Evolutionary conservation across 176 grass and related monocot genomes (phyloP), one percentile per base, ranked within the genome.

Genomic region (Elymus sibiricus): DNA sequence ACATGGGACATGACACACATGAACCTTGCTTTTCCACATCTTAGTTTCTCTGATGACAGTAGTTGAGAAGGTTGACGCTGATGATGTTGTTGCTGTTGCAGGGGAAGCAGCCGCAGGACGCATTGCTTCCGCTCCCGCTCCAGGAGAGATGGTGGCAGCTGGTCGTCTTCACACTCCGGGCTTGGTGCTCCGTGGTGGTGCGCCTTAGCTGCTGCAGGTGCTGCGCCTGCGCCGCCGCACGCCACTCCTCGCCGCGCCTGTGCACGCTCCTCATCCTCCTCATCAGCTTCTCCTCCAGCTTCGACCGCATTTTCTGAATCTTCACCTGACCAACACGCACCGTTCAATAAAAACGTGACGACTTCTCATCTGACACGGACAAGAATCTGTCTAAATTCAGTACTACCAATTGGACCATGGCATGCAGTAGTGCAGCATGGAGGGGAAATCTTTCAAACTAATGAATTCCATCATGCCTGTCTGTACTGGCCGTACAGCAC

Each of bases 231-330:
- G 92, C 90, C 29, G 90, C 53, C 28, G 80, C 70, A 16, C 89
- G 92, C 97, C 86, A 90, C 83, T 97, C 94, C 81, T 94, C 97
- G 0, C 92, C 90, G 63, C 91, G 95, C 80, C 85, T 82, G 67
- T 94, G 90, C 87, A 99, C 90, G 4, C 85, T 90, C 42, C 85
- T 79, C 94, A 97, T 99, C 79, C 94, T 86, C 80, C 82, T 91
- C 92, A 97, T 93, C 84, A 99, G 72, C 86, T 99, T 99, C 84
- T 99, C 94, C 86, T 99, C 97, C n/a, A 94, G 87, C 84, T 88
- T 93, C 34, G 94, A 99, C n/a, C 87, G 77, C 92, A 99, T 91
- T 76, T 94, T 99, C 76, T 99, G 94, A 87, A 99, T 94, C 86
- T 99, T 99, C 38, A 99, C 97, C 94, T 99, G 84, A 35, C 4